Base-by-base conservation (phyloP, 352 stramenopile species). In the Phytopythium montanum region DNA sequence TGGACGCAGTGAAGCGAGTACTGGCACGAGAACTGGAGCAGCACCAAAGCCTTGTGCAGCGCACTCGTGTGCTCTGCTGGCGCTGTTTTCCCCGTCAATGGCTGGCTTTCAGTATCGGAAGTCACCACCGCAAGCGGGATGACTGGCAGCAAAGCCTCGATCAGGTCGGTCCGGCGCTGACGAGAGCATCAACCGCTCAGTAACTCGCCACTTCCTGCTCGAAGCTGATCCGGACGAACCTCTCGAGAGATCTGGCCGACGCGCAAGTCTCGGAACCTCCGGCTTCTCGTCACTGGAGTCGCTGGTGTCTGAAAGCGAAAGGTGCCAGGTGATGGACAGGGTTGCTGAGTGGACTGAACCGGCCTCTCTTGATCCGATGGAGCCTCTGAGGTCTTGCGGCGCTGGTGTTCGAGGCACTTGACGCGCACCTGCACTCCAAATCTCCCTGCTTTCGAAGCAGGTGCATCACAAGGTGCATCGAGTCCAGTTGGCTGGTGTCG, bases 1-100 rank as follows among this genome's bases (percentile, higher is more conserved):
- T 65, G 48, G 5, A 70, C 57, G 31, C 73, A 88, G 45, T 84
- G 68, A 18, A 60, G 56, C n/a, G 75, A 64, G 53, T 91, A 91
- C 54, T 91, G 81, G 19, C 79, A 88, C 2, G 81, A 75, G 28
- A 91, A 54, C 52, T 91, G 81, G 1, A 90, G 66, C 13, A 91
- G 31, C 38, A 66, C 41, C 8, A 83, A 54, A 5, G 65, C 64
- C 57, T 74, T 80, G 9, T 46, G 44, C 18, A 73, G 23, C 12
- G 18, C 54, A 16, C 4, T 58, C 42, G 10, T 18, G 1, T 5
- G 59, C 33, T 10, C 48, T 31, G 14, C 13, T 5, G n/a, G n/a
- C n/a, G 44, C 10, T 54, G 19, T 26, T 21, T 33, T 33, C 51
- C 3, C 34, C 56, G 16, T 16, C n/a, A 0, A 0, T 28, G 46